Conservation (phyloP, 768 basidiomycete genomes). For the Sporobolomyces pararoseus region DNA sequence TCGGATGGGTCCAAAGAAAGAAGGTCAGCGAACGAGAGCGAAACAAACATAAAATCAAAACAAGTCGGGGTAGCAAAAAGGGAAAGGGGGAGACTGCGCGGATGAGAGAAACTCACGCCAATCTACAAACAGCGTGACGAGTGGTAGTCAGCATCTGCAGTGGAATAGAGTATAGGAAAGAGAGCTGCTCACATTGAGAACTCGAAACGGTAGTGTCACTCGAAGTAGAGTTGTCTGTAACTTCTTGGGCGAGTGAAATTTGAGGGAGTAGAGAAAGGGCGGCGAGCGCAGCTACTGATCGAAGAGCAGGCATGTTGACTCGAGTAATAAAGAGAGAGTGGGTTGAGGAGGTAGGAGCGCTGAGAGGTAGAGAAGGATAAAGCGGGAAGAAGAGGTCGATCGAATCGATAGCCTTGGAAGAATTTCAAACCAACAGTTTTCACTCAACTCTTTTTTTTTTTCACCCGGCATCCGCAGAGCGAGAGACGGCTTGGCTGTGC, state of each 20-base stretch:
- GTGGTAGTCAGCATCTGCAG: background rate
- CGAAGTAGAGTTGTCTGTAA: constrained; percentile 16
- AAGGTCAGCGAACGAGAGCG: background rate
- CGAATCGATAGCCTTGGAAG: too few species aligned
- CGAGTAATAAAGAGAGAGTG: background rate
- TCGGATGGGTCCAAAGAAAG: too few species aligned
- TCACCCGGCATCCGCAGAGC: too few species aligned
- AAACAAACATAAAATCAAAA: background rate
- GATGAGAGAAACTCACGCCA: constrained; percentile 20
- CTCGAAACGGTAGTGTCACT: background rate
- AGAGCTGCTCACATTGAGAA: constrained; percentile 7
- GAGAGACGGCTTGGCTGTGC: too few species aligned
- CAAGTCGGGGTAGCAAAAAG: background rate
- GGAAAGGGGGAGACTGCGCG: background rate
- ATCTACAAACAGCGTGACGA: background rate
- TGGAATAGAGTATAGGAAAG: background rate
- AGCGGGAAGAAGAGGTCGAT: background rate
- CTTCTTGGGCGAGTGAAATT: constrained; percentile 1
- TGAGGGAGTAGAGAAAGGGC: background rate
- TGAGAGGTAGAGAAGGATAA: background rate
- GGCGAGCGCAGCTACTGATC: background rate
- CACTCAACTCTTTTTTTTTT: too few species aligned
- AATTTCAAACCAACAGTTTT: too few species aligned
- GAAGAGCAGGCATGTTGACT: constrained; percentile 3
- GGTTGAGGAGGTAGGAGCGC: background rate